phyloP scores from a whole-genome alignment of 352 stramenopile genomes.

The Thraustotheca clavata region DNA sequence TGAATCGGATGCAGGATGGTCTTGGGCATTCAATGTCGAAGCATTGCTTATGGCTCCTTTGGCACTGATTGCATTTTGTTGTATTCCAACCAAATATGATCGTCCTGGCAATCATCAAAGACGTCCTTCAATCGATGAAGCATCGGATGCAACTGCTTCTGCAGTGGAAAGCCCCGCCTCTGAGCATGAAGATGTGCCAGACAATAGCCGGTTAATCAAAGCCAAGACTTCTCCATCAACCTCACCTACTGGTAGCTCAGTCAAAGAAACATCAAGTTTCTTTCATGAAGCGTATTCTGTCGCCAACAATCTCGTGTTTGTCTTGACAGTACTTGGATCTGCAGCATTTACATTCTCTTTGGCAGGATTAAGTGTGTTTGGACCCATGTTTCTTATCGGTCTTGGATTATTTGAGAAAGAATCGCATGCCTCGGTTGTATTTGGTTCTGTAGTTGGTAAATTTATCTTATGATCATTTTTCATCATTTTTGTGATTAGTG shows the following conservation, averaged over 20 bases:
- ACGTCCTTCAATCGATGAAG: conserved; percentile 6
- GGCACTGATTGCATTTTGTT: conserved; percentile 47
- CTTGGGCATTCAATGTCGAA: conserved; percentile 81
- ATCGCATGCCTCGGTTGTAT: conserved; percentile 75
- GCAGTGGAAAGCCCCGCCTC: conserved; percentile 3
- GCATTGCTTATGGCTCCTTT: conserved; percentile 74
- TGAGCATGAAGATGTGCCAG: conserved; percentile 3
- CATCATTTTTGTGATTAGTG: conserved; percentile 32
- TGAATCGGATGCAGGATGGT: conserved; percentile 53
- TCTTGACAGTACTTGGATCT: conserved; percentile 74
- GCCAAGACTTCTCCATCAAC: background rate
- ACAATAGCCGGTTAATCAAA: conserved; percentile 17
- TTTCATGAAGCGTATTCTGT: conserved; percentile 37
- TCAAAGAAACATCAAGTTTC: conserved; percentile 28
- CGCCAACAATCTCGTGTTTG: conserved; percentile 60
- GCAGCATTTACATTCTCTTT: conserved; percentile 84
- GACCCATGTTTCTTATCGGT: conserved; percentile 80
- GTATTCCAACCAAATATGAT: conserved; percentile 55
- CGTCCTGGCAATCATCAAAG: background rate
- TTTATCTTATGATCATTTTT: background rate
- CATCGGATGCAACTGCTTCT: background rate
- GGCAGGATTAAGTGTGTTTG: conserved; percentile 80
- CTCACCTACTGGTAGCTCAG: background rate
- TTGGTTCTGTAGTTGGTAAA: conserved; percentile 62
- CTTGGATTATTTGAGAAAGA: conserved; percentile 83